A percentile compares a stretch with the other conserved stretches of the same genome.
phyloP scores from a whole-genome alignment of 345 rosid genomes.

The Hirschfeldia incana region DNA sequence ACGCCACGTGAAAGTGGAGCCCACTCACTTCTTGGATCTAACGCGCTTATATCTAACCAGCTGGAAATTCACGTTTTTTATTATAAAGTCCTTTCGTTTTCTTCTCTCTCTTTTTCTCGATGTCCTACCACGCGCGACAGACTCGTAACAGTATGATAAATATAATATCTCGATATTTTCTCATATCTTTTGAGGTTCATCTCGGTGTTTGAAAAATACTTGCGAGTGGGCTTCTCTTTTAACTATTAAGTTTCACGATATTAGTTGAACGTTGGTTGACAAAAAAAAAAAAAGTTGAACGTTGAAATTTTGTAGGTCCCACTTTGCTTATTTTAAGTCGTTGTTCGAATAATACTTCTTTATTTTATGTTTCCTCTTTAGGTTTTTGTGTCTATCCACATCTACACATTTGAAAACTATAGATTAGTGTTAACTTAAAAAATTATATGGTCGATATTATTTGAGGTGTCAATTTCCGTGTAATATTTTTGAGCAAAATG shows the following conservation, averaged over 20 bases:
- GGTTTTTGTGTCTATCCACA: conserved; percentile 30
- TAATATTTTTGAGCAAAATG: neutral
- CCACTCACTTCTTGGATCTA: conserved; percentile 5
- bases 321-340: conserved; percentile 9
- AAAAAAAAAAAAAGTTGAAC: conserved; percentile 7
- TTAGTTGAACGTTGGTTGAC: conserved; percentile 21
- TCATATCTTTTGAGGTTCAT: neutral
- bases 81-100: conserved; percentile 25
- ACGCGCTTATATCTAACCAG: conserved; percentile 23
- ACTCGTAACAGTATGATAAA: conserved; percentile 14
- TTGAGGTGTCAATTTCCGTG: conserved; percentile 1
- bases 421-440: neutral
- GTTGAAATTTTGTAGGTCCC: conserved; percentile 16
- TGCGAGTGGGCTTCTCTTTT: conserved; percentile 10
- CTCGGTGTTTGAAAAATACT: neutral
- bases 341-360: neutral
- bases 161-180: conserved; percentile 24
- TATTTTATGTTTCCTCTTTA: neutral
- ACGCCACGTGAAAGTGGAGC: conserved; percentile 21
- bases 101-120: conserved; percentile 4
- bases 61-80: conserved; percentile 12
- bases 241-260: conserved; percentile 5
- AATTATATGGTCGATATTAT: neutral
- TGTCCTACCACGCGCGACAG: conserved; percentile 41
- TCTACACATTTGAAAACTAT: neutral